Conservation (phyloP, 768 basidiomycete species). For the Phylloporus arenicola region DNA sequence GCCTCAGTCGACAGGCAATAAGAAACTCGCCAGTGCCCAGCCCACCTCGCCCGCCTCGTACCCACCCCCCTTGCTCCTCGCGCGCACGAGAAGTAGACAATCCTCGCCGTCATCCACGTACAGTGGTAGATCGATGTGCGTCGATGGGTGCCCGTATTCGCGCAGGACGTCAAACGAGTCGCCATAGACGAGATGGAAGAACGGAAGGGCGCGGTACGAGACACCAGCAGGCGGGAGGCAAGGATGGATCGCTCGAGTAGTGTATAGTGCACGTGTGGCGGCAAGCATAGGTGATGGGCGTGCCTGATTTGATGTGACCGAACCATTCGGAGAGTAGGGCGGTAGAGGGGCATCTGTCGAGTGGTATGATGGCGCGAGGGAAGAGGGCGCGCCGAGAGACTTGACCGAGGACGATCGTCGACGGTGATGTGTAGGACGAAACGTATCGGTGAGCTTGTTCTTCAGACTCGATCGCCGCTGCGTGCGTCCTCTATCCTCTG, state of each 20-base stretch:
- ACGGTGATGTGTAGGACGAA: slow-evolving; percentile 29
- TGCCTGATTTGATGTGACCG: slow-evolving; percentile 9
- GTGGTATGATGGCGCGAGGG: slow-evolving; percentile 19
- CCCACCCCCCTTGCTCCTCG: slow-evolving; percentile 28
- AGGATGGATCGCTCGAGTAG: slow-evolving; percentile 62
- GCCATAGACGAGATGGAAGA: slow-evolving; percentile 63
- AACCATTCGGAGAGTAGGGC: slow-evolving; percentile 18
- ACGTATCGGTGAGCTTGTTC: slow-evolving; percentile 30
- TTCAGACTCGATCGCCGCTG: slow-evolving; percentile 30
- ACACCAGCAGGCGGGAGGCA: slow-evolving; percentile 61
- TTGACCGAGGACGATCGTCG: slow-evolving; percentile 32
- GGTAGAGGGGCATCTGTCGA: slow-evolving; percentile 20
- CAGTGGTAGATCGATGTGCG: slow-evolving; percentile 66
- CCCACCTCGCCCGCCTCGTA: slow-evolving; percentile 47
- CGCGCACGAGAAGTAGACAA: slow-evolving; percentile 69
- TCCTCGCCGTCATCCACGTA: slow-evolving; percentile 75
- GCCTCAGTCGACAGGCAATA: slow-evolving; percentile 51
- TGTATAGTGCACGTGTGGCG: slow-evolving; percentile 49
- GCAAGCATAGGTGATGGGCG: slow-evolving; percentile 24
- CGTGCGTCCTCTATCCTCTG: slow-evolving; percentile 23
- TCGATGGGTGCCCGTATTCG: slow-evolving; percentile 75
- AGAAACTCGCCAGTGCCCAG: slow-evolving; percentile 80
- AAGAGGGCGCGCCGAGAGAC: slow-evolving; percentile 29
- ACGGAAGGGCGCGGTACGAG: slow-evolving; percentile 68
- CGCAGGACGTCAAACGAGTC: slow-evolving; percentile 64